These are phyloP conservation scores for Monilinia fructicola DNA, from an alignment of 2,329 filamentous ascomycete genomes.

Conservation along the genomic window DNA sequence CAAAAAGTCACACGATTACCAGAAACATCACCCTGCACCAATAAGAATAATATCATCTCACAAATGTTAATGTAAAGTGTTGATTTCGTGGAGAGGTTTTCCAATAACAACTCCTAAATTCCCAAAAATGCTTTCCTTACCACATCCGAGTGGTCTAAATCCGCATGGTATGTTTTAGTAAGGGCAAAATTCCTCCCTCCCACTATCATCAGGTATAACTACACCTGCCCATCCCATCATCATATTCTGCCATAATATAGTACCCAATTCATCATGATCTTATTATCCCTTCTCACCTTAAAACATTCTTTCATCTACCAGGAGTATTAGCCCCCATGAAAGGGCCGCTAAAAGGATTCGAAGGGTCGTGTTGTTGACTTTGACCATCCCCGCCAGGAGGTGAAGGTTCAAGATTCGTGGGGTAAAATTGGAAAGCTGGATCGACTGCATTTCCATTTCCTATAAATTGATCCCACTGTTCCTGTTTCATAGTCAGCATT, in stretches of 20 bases:
- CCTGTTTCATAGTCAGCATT: slow-evolving; percentile 44
- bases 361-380: slow-evolving; percentile 22
- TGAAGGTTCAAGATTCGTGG: slow-evolving; percentile 30
- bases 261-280: not conserved
- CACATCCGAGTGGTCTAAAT: not conserved
- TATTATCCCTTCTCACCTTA: not conserved
- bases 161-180: slow-evolving; percentile 1
- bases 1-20: too few species aligned
- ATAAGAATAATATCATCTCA: too few species aligned
- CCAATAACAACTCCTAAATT: not conserved
- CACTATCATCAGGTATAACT: not conserved
- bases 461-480: slow-evolving; percentile 69
- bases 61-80: not conserved
- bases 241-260: not conserved
- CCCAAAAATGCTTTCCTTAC: not conserved
- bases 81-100: not conserved
- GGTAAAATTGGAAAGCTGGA: slow-evolving; percentile 39
- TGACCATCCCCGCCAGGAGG: slow-evolving; percentile 28
- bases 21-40: too few species aligned
- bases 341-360: slow-evolving; percentile 34
- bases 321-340: slow-evolving; percentile 42
- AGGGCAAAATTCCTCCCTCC: not conserved
- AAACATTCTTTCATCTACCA: slow-evolving; percentile 31
- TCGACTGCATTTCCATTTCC: slow-evolving; percentile 46
- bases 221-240: not conserved